phyloP scores from a whole-genome alignment of 192 early-diverging fungal genomes.

The Piromyces finnis region DNA sequence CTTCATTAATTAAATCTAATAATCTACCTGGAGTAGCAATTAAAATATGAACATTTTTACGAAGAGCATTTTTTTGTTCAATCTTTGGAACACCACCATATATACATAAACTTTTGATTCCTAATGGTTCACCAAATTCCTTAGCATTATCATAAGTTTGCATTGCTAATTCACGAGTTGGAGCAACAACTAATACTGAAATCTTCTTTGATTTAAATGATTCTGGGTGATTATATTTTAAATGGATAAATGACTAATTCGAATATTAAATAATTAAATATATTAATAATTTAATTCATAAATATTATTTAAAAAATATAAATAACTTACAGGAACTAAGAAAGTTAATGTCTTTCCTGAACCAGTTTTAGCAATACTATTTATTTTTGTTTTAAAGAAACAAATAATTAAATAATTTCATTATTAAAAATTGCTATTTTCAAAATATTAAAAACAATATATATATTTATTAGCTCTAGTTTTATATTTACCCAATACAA shows the following conservation, averaged over 20 bases:
- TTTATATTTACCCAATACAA: conserved; percentile 40
- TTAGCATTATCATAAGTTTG: conserved; percentile 21
- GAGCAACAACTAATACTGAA: conserved; percentile 35
- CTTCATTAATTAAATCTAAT: conserved; percentile 77
- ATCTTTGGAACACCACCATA: conserved; percentile 83
- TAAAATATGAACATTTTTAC: conserved; percentile 46
- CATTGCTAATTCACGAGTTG: conserved; percentile 40
- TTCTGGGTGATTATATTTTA: not conserved
- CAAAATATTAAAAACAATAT: no score
- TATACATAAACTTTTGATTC: conserved; percentile 55
- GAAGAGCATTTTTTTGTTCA: conserved; percentile 32
- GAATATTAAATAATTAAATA: no score
- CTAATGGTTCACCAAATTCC: conserved; percentile 38
- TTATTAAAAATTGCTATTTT: no score
- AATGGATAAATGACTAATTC: not conserved
- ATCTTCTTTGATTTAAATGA: not conserved
- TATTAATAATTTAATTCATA: no score
- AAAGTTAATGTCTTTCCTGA: conserved; percentile 87
- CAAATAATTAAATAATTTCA: no score
- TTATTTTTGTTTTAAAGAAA: no score
- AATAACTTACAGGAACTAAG: conserved; percentile 52
- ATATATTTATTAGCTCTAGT: no score
- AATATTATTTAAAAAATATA: no score
- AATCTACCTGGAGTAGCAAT: conserved; percentile 94
- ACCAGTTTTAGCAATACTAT: not conserved